Conservation (phyloP, 2,329 filamentous ascomycete species). For the Cladophialophora bantiana region DNA sequence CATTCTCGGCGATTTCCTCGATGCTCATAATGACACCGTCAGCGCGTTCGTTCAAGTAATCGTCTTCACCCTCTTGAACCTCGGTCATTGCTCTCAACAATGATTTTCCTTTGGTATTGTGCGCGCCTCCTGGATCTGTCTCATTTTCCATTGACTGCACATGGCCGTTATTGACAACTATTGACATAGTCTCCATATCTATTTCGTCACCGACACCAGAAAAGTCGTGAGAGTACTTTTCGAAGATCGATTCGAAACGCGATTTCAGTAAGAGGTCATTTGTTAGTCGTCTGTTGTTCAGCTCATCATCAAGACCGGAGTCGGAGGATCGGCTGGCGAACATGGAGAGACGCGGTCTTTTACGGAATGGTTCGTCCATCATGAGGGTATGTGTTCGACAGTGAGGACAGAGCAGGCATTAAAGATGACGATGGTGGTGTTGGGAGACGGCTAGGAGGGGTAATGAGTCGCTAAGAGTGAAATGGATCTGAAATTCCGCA, state of each 20-base stretch:
- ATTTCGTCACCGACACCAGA: slow-evolving; percentile 86
- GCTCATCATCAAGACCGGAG: slow-evolving; percentile 35
- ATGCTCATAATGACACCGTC: slow-evolving; percentile 39
- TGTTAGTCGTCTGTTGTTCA: slow-evolving; percentile 61
- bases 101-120: slow-evolving; percentile 30
- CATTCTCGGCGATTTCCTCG: slow-evolving; percentile 39
- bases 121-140: slow-evolving; percentile 53
- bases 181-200: slow-evolving; percentile 78
- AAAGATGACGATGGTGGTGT: neutral
- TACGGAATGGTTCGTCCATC: slow-evolving; percentile 52
- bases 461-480: neutral
- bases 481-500: neutral
- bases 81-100: slow-evolving; percentile 39
- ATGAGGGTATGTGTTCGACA: neutral
- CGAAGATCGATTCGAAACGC: slow-evolving; percentile 87
- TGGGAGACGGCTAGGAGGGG: neutral
- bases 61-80: slow-evolving; percentile 20
- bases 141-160: slow-evolving; percentile 68
- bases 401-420: neutral
- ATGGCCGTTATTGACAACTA: slow-evolving; percentile 93
- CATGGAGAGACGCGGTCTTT: slow-evolving; percentile 63
- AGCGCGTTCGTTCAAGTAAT: slow-evolving; percentile 20
- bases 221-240: slow-evolving; percentile 86
- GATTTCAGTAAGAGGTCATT: slow-evolving; percentile 78
- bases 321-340: slow-evolving; percentile 31